Evolutionary conservation across 345 rosid genomes (phyloP).

Genomic region (Lepidium sativum): DNA sequence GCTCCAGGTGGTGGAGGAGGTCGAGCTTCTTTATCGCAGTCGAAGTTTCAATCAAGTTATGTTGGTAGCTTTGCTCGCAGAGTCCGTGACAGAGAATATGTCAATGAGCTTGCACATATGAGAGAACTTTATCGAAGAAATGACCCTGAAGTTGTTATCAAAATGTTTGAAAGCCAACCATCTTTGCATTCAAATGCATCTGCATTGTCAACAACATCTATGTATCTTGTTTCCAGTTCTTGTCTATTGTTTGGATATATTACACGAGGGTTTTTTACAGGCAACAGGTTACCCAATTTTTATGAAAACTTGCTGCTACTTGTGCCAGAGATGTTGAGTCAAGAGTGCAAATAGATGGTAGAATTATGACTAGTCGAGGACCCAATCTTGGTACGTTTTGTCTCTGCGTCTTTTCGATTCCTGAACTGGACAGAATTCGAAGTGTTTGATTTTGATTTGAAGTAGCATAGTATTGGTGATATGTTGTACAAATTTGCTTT

Average conservation of each 20-base stretch:
- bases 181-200: constrained; percentile 56
- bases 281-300: constrained; percentile 86
- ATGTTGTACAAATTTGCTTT: not conserved
- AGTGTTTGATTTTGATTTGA: not conserved
- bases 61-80: constrained; percentile 73
- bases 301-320: constrained; percentile 63
- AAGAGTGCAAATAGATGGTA: constrained; percentile 72
- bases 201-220: constrained; percentile 28
- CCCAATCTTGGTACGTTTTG: constrained; percentile 66
- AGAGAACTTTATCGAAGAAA: constrained; percentile 66
- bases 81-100: constrained; percentile 67
- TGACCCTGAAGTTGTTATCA: too few relatives aligned
- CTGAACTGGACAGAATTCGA: not conserved
- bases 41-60: constrained; percentile 62
- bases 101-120: constrained; percentile 56
- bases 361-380: constrained; percentile 69
- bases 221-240: not conserved
- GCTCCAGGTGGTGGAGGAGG: constrained; percentile 9
- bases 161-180: constrained; percentile 72
- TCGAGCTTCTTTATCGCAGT: constrained; percentile 23
- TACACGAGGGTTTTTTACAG: constrained; percentile 27
- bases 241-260: not conserved
- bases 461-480: not conserved
- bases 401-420: not conserved
- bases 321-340: constrained; percentile 65